phyloP scores from a whole-genome alignment of 129 eudicot genomes.

The Oenanthe sinensis region DNA sequence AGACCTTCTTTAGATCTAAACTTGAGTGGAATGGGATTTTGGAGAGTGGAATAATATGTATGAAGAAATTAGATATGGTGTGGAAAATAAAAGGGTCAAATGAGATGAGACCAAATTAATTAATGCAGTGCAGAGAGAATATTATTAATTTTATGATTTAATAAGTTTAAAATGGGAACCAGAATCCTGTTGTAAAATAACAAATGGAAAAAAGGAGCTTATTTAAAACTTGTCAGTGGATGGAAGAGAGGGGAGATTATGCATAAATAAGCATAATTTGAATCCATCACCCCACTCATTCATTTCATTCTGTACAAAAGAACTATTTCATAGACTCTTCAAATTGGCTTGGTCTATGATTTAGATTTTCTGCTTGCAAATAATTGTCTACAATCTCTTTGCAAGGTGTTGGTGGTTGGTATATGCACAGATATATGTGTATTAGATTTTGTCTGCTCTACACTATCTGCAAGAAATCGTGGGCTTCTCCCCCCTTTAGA shows the following conservation, averaged over 20 bases:
- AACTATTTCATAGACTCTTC: neutral
- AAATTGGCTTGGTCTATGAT: neutral
- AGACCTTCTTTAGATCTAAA: neutral
- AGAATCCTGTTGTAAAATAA: neutral
- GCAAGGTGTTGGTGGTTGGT: constrained; percentile 73
- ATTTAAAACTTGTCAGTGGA: neutral
- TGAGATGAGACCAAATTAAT: neutral
- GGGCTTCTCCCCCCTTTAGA: constrained; percentile 48
- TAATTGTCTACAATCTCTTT: constrained; percentile 6
- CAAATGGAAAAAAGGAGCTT: neutral
- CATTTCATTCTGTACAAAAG: neutral
- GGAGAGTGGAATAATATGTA: neutral
- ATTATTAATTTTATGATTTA: neutral
- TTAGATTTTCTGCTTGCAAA: neutral
- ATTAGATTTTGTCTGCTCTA: constrained; percentile 69
- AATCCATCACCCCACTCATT: neutral
- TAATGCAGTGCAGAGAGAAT: neutral
- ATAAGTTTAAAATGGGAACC: neutral
- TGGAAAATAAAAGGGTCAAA: neutral
- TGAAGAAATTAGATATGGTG: neutral
- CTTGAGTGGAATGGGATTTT: neutral
- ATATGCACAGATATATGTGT: constrained; percentile 92
- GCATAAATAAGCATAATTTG: neutral
- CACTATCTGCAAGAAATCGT: constrained; percentile 83
- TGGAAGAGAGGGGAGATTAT: neutral